These are phyloP conservation scores for Rusavskia elegans DNA, from an alignment of 495 filamentous ascomycete genomes.

Conservation along the genomic window DNA sequence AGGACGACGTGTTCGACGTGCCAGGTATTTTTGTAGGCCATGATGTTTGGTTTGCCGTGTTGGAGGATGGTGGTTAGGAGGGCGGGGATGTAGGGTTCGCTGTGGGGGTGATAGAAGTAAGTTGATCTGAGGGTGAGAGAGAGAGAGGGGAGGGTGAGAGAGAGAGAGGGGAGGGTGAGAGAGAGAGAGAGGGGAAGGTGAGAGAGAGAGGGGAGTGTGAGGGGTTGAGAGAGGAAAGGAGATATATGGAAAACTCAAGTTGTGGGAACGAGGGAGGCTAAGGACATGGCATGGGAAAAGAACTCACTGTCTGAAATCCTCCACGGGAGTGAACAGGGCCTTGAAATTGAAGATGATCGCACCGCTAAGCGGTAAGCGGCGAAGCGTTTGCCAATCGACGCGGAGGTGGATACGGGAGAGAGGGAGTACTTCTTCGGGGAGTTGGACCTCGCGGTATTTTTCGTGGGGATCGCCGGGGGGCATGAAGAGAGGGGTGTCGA, in stretches of 20 bases:
- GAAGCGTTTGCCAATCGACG: slow-evolving; percentile 89
- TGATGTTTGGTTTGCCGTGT: slow-evolving; percentile 57
- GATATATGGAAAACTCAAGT: too few species aligned
- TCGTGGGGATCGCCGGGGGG: slow-evolving; percentile 58
- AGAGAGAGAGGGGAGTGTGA: not conserved
- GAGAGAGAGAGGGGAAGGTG: not conserved
- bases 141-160: not conserved
- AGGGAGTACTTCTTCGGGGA: slow-evolving; percentile 28
- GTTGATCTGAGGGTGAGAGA: not conserved
- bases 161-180: not conserved
- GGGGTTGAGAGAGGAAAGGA: too few species aligned
- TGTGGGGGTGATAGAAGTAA: not conserved
- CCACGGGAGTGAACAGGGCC: slow-evolving; percentile 65
- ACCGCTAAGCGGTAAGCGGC: slow-evolving; percentile 61
- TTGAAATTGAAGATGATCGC: slow-evolving; percentile 85
- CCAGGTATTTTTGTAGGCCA: slow-evolving; percentile 79
- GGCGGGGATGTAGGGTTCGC: slow-evolving; percentile 56
- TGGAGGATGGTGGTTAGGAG: slow-evolving; percentile 50
- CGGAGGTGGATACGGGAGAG: slow-evolving; percentile 52
- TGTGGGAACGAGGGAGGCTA: too few species aligned
- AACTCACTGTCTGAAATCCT: slow-evolving; percentile 41
- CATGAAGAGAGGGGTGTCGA: slow-evolving; percentile 66
- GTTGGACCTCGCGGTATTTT: slow-evolving; percentile 36
- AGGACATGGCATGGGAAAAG: too few species aligned
- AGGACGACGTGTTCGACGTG: slow-evolving; percentile 63